Conservation (phyloP, 768 basidiomycete genomes). For the Daedaleopsis sinensis region DNA sequence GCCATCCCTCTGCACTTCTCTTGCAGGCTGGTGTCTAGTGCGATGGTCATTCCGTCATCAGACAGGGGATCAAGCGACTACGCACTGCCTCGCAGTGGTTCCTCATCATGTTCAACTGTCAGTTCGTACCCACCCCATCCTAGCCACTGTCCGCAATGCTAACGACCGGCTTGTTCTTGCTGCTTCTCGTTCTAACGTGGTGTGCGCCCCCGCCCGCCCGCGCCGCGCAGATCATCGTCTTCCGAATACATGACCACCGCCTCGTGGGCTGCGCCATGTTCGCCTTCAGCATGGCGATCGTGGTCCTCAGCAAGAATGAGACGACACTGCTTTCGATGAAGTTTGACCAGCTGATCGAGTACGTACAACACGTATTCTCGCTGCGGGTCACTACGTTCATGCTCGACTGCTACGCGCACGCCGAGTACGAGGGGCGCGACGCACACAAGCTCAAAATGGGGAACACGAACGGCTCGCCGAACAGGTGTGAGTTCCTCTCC, state of each 20-base stretch:
- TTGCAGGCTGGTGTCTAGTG: too few relatives aligned
- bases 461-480: slow-evolving; percentile 73
- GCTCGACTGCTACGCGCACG: slow-evolving; percentile 87
- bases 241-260: slow-evolving; percentile 95
- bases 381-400: slow-evolving; percentile 93
- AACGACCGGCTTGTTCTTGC: too few relatives aligned
- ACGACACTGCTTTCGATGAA: slow-evolving; percentile 74
- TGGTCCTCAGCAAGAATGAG: slow-evolving; percentile 91
- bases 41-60: too few relatives aligned
- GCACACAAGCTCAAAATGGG: slow-evolving; percentile 87
- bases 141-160: too few relatives aligned
- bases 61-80: slow-evolving; percentile 94
- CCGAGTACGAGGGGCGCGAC: slow-evolving; percentile 88
- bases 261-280: slow-evolving; percentile 97
- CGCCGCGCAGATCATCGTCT: slow-evolving; percentile 82
- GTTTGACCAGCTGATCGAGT: slow-evolving; percentile 90
- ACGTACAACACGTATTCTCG: slow-evolving; percentile 85
- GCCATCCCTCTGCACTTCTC: too few relatives aligned
- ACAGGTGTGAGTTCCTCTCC: slow-evolving; percentile 70
- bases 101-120: slow-evolving; percentile 93
- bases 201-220: too few relatives aligned
- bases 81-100: slow-evolving; percentile 99
- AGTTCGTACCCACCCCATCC: slow-evolving; percentile 51
- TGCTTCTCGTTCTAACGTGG: not conserved
- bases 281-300: slow-evolving; percentile 86